phyloP scores from a whole-genome alignment of 169 alveolate genomes.

The Eimeria acervulina region DNA sequence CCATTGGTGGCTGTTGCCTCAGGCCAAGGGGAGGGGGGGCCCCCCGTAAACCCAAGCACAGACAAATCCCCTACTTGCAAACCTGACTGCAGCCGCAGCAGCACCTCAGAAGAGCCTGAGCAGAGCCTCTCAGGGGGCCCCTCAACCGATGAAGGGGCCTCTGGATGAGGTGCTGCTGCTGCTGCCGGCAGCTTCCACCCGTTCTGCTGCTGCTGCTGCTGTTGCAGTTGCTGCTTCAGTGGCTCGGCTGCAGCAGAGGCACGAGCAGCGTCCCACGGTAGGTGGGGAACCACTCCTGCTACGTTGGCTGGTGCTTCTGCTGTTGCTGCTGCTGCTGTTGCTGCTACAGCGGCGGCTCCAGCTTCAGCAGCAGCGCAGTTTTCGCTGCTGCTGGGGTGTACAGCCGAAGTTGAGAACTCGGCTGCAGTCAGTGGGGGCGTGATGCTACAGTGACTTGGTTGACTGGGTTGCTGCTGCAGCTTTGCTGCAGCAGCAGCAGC shows the following conservation, averaged over 20 bases:
- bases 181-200: not conserved
- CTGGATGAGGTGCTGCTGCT: not conserved
- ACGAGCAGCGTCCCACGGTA: not conserved
- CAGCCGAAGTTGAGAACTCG: not conserved
- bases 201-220: not conserved
- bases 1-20: not conserved
- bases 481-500: conserved; percentile 30
- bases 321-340: not conserved
- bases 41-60: conserved; percentile 30
- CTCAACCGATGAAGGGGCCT: not conserved
- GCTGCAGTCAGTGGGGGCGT: not conserved
- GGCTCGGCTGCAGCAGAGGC: not conserved
- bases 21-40: not conserved
- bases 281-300: not conserved
- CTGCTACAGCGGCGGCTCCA: not conserved
- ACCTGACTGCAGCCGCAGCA: conserved; percentile 46
- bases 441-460: not conserved
- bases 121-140: conserved; percentile 38
- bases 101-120: conserved; percentile 22
- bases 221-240: not conserved
- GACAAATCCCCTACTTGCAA: conserved; percentile 2
- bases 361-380: conserved; percentile 8
- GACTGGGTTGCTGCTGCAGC: not conserved
- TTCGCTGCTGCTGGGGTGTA: not conserved
- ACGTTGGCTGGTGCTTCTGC: not conserved